phyloP scores from a whole-genome alignment of 176 grass and related monocot species.

The Triticum timopheevii region DNA sequence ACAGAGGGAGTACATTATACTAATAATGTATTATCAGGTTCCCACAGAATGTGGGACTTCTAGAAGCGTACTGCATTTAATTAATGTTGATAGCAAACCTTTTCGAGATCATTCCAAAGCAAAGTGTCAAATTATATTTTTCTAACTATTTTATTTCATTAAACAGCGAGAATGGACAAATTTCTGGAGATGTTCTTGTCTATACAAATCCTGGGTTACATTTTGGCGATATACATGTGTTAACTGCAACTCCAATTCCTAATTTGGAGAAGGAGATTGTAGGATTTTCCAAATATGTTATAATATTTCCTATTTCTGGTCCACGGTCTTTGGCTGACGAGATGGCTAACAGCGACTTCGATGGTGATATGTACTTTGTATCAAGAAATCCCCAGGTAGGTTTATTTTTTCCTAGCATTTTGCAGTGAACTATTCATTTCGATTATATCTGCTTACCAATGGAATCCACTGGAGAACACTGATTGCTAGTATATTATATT shows the following conservation, averaged over 20 bases:
- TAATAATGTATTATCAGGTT: neutral
- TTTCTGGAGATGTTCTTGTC: conserved; percentile 68
- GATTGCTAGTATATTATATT: neutral
- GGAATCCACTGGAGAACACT: neutral
- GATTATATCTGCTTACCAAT: neutral
- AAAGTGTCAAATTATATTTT: neutral
- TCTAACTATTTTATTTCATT: conserved; percentile 18
- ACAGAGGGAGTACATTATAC: neutral
- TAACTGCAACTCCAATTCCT: conserved; percentile 35
- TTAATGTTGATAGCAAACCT: neutral
- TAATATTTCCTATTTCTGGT: conserved; percentile 58
- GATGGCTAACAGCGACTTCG: conserved; percentile 61
- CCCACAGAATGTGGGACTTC: neutral
- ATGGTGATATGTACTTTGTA: conserved; percentile 69
- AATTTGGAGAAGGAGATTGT: conserved; percentile 37
- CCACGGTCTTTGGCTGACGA: conserved; percentile 65
- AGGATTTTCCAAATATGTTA: conserved; percentile 62
- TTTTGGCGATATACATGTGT: conserved; percentile 67
- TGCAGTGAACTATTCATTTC: neutral
- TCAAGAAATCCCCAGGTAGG: conserved; percentile 54
- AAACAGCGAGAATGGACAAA: conserved; percentile 60
- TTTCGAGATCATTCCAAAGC: neutral
- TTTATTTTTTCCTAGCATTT: neutral
- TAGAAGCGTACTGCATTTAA: neutral
- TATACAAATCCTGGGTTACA: conserved; percentile 71